Base-by-base conservation (phyloP, 1,139 yeast genomes). In the Kodamaea fungicola region DNA sequence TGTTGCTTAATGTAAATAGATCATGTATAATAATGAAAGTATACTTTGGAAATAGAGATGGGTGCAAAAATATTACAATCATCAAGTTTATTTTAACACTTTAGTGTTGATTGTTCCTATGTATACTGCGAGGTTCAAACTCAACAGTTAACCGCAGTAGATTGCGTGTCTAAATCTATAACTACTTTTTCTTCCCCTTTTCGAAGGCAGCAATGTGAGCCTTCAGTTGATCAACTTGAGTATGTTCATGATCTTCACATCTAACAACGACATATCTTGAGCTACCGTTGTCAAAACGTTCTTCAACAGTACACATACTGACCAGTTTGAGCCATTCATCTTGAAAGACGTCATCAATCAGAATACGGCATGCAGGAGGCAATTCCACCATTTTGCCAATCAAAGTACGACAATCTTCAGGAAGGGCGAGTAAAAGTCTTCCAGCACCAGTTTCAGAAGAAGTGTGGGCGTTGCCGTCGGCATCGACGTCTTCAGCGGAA, bases 121-220 rank as follows among this genome's bases (percentile, higher is more conserved):
- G 3, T 24, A 9, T 10, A 24, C 27, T 9, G 27, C 27, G n/a
- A 9, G 27, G 12, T 24, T 24, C 12, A 9, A 9, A 9, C n/a
- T 24, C n/a, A 24, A 24, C 27, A 9, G n/a, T 9, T 24, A 24
- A 24, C 12, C 10, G n/a, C 27, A 24, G 12, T 24, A n/a, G 19
- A 16, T 16, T 16, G 19, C 19, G 19, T 4, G 19, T 16, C 31
- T 10, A 13, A 6, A 12, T 12, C 12, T 23, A 31, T 10, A 8
- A n/a, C 42, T 56, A 65, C 49, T 74, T 71, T 55, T 74, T 78
- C 59, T 83, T 84, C 50, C 75, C 80, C 68, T 82, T 85, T 55
- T 90, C 97, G 49, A 88, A 74, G 37, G 94, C 85, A 10, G 97
- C 96, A 62, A 90, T 90, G 59, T 90, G 97, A 0, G 97, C 97